Conservation (phyloP, 495 filamentous ascomycete genomes). For the Thozetella sp. region DNA sequence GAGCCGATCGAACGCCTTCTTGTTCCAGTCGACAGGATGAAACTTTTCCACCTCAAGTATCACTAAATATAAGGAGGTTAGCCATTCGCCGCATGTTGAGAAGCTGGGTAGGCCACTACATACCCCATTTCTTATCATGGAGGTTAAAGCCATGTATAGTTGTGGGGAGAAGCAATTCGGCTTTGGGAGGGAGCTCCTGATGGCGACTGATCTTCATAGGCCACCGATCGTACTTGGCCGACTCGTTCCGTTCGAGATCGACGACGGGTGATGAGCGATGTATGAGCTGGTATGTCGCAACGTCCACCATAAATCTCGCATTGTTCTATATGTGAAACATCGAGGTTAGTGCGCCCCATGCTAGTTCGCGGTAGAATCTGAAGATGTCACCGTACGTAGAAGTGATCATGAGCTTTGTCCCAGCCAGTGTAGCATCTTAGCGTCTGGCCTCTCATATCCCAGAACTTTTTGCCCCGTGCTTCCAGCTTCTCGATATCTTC, state of each 20-base stretch:
- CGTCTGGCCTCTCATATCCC: not conserved
- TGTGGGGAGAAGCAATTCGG: not conserved
- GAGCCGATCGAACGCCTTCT: constrained; percentile 51
- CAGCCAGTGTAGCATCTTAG: not conserved
- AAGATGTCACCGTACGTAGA: not conserved
- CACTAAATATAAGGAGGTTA: not conserved
- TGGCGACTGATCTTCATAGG: not conserved
- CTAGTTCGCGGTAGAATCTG: not conserved
- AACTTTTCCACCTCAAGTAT: constrained; percentile 12
- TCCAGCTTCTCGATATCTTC: not conserved
- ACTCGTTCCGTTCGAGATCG: not conserved
- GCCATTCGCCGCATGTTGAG: not conserved
- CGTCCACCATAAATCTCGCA: not conserved
- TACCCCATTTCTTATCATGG: constrained; percentile 10
- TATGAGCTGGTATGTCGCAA: not conserved
- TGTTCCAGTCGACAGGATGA: constrained; percentile 43
- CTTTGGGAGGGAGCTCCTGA: not conserved
- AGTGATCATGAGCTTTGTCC: not conserved
- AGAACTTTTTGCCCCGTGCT: not conserved
- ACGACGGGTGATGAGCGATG: not conserved
- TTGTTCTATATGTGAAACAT: not conserved
- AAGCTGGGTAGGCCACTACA: not conserved
- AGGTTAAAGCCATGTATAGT: constrained; percentile 7
- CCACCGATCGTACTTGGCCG: not conserved
- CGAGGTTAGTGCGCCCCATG: not conserved